phyloP scores from a whole-genome alignment of 2,329 filamentous ascomycete species.

The Clonostachys sp. region DNA sequence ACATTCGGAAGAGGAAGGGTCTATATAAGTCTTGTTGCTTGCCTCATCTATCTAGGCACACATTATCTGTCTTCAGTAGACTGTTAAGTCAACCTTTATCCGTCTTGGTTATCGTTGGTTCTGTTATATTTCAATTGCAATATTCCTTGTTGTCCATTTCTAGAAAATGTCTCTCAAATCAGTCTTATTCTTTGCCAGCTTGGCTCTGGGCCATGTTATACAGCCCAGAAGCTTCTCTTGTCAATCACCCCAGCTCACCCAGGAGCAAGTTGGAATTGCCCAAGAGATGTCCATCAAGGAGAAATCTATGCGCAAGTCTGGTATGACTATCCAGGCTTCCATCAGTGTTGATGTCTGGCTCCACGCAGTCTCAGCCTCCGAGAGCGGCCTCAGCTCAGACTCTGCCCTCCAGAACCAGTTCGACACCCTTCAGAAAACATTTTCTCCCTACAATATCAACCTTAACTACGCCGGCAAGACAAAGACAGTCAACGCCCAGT shows the following conservation, averaged over 20 bases:
- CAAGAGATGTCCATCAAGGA: slow-evolving; percentile 13
- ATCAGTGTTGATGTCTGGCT: slow-evolving; percentile 8
- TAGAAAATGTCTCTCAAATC: background rate
- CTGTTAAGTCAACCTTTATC: too few relatives aligned
- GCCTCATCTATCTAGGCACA: too few relatives aligned
- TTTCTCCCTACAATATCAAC: slow-evolving; percentile 4
- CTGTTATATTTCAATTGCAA: too few relatives aligned
- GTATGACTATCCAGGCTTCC: slow-evolving; percentile 8
- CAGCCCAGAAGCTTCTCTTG: slow-evolving; percentile 6
- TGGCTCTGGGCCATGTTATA: background rate
- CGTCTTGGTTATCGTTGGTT: too few relatives aligned
- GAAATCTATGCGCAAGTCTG: slow-evolving; percentile 3
- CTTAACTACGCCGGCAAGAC: background rate
- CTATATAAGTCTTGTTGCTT: too few relatives aligned
- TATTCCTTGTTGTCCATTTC: too few relatives aligned
- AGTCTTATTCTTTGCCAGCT: background rate
- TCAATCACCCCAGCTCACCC: slow-evolving; percentile 14
- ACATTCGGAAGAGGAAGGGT: too few relatives aligned
- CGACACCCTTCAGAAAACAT: slow-evolving; percentile 13
- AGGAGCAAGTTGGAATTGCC: slow-evolving; percentile 12
- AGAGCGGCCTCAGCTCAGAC: slow-evolving; percentile 1
- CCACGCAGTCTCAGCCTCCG: slow-evolving; percentile 3
- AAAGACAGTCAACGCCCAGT: slow-evolving; percentile 36
- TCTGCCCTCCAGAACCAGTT: slow-evolving; percentile 9
- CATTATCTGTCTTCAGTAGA: too few relatives aligned